A percentile compares a stretch with the other conserved stretches of the same genome.
phyloP scores from a whole-genome alignment of 768 basidiomycete genomes.

The Lactarius quietus region DNA sequence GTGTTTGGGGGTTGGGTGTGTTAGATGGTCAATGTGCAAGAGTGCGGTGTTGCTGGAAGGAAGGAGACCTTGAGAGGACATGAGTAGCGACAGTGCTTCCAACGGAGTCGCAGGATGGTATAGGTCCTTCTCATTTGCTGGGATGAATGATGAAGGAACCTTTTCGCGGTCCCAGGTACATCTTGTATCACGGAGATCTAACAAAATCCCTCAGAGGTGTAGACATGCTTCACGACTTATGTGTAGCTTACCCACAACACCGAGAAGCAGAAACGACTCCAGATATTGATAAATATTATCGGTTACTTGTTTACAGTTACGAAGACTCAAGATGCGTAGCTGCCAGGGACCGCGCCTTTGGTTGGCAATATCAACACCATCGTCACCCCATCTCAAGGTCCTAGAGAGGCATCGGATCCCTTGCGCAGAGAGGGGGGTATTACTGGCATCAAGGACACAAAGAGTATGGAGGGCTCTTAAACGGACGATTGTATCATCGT shows the following conservation, averaged over 20 bases:
- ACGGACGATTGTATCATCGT: conserved; percentile 50
- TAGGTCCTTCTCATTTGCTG: conserved; percentile 20
- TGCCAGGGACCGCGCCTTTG: conserved; percentile 27
- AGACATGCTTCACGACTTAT: background rate
- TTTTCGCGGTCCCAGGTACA: conserved; percentile 17
- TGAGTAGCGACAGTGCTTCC: conserved; percentile 17
- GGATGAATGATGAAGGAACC: conserved; percentile 17
- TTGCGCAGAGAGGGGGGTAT: conserved; percentile 47
- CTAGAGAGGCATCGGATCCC: conserved; percentile 52
- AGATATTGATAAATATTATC: conserved; percentile 20
- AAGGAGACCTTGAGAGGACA: conserved; percentile 5
- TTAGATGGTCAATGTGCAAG: conserved; percentile 22
- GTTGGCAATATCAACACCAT: conserved; percentile 28
- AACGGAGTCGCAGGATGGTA: conserved; percentile 21
- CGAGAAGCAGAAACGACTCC: conserved; percentile 23
- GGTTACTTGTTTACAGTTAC: conserved; percentile 19
- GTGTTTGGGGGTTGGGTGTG: conserved; percentile 5
- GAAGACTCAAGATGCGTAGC: conserved; percentile 25
- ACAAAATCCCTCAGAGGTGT: background rate
- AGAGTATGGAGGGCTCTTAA: conserved; percentile 54
- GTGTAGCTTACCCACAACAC: conserved; percentile 23
- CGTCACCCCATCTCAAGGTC: conserved; percentile 41
- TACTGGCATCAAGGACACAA: conserved; percentile 60
- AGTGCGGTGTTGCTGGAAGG: conserved; percentile 19
- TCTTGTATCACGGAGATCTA: conserved; percentile 27